Evolutionary conservation across 192 early-diverging fungal species (phyloP), one percentile per base, ranked within the genome.

Genomic region (Backusella tuberculispora): DNA sequence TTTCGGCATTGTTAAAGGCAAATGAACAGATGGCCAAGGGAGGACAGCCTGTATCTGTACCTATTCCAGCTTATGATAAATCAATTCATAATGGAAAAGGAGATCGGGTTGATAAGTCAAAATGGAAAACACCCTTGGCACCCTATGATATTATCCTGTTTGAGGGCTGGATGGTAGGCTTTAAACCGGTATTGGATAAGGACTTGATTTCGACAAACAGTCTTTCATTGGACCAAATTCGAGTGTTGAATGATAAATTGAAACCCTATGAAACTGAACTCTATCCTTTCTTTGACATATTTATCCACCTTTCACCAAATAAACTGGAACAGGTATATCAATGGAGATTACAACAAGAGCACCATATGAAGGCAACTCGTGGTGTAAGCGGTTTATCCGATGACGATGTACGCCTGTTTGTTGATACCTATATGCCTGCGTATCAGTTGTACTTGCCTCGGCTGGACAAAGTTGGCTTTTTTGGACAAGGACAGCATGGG

Each of bases 81-180:
- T 85, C 90, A 24, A 64, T 91, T 40, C 63, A 90, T 66, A 69
- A 83, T 63, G 97, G 97, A 0, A 85, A 87, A 19, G 97, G 97
- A 3, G 95, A 99, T 75, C 87, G 94, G 10, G 21, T 87, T 0
- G 85, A 90, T 5, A n/a, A 48, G 24, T 56, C 71, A 5, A 44
- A 89, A 42, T 99, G 95, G 95, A 74, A 74, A 3, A 67, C 26
- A 17, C 84, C 83, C 0, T 46, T 72, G 6, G 76, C 83, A 13
- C 91, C 93, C 0, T 66, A 93, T 21, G 89, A 98, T 71, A 87
- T 98, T 48, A 83, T 99, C 19, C 76, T 99, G 41, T 92, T 98
- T 76, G 97, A 99, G 79, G 97, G 96, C 0, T 99, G 97, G 95
- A 93, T 86, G 44, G 73, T 96, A 9, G 97, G 96, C 1, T 99